Evolutionary conservation across 225 moss, liverwort and hornwort species (phyloP), one percentile per base, ranked within the genome.

Genomic region (Asterella californica): DNA sequence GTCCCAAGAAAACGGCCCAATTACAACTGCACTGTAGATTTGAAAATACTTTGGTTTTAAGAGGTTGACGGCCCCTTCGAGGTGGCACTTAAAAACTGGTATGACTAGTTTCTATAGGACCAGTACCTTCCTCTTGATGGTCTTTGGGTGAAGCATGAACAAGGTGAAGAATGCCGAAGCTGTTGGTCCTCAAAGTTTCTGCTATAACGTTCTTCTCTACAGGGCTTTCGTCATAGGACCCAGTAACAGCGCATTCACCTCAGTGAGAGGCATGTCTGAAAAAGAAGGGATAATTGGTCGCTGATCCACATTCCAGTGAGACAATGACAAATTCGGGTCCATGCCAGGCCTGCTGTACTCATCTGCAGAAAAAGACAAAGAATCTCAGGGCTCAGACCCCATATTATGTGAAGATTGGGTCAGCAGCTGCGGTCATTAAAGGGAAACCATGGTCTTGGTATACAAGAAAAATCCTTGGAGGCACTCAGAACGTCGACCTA

Each of bases 221-320:
- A 25, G 32, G 15, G 53, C 29, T 24, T 59, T 52, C 29, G 0
- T 59, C 24, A 25, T 59, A 76, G 75, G 64, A 69, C 89, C 88
- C 30, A 90, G 88, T 29, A 96, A 76, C 82, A 92, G 80, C 9
- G 85, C 80, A 83, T 97, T 97, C 45, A 93, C 92, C 29, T 86
- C 89, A 53, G 82, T 87, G 49, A 97, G 89, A 36, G 94, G 87
- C 21, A 94, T 87, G 80, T 97, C 94, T 29, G 93, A 92, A 71
- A 92, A 85, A 22, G 93, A 88, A 65, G 85, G 88, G 55, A 97
- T 90, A 7, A 86, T 86, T 63, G 83, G 87, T 30, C 33, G 67
- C 49, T 83, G 79, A 45, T 90, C 91, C 4, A 76, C 82, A 81
- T 84, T 80, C 45, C 65, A 72, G 22, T 60, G 55, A 12, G 48